Base-by-base conservation (phyloP, 2,329 filamentous ascomycete species). In the Botryotinia calthae region DNA sequence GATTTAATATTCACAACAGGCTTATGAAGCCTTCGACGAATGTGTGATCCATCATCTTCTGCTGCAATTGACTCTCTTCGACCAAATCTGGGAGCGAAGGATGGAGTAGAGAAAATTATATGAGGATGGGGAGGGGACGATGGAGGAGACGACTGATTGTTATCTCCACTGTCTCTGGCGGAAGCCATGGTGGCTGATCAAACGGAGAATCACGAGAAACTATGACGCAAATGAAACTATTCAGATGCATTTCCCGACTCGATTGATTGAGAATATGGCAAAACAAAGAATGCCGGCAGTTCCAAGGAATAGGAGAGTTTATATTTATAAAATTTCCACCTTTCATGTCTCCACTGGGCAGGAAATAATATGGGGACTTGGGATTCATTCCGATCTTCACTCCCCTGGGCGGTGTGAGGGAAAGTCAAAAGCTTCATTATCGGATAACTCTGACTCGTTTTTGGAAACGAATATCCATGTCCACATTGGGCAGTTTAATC, bases 101-200 rank as follows among this genome's bases (percentile, higher is more conserved):
- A 71, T 25, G 74, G 72, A 18, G 70, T 56, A 28, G 75, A 72
- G 56, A 76, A 73, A 14, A 71, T 67, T 58, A 76, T 70, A 48
- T 72, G 76, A 65, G 77, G 76, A 62, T 76, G 76, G 58, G 76
- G 51, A 37, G 46, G 51, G 51, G 76, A 59, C 14, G 71, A 28
- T 54, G 34, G 28, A 56, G 22, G 34, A 18, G 65, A 56, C 42
- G n/a, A 44, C 56, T 44, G 65, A 62, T 70, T 64, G 18, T 71
- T 70, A 37, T 74, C 73, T 61, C 66, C 71, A 67, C 65, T 71
- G 54, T 69, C 65, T 61, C 73, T 75, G 20, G 73, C 73, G 42
- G 75, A 75, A 46, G 72, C 56, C 75, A 78, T 77, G 76, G 73
- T 54, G 61, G 34, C 46, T 51, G 51, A 54, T 40, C 20, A 20